Conservation (phyloP, 805 yeast species). For the Candida stauntonica region DNA sequence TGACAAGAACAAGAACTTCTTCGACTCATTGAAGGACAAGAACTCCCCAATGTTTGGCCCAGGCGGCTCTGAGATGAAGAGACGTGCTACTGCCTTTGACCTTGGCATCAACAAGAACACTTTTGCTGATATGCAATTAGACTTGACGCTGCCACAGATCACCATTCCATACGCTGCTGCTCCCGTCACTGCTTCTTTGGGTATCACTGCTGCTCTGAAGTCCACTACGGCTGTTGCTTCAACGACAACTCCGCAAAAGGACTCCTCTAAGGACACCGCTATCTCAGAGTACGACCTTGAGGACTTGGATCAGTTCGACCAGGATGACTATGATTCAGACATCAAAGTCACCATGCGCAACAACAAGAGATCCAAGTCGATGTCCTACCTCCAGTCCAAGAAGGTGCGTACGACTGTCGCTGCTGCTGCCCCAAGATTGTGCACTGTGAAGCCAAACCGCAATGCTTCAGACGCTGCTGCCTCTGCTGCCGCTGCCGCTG, state of each 20-base stretch:
- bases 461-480: conserved; percentile 35
- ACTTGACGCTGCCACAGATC: conserved; percentile 39
- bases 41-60: conserved; percentile 3
- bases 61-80: conserved; percentile 28
- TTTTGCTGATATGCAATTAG: conserved; percentile 33
- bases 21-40: conserved; percentile 22
- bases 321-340: conserved; percentile 36
- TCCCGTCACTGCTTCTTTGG: conserved; percentile 70
- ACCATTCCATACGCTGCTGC: conserved; percentile 68
- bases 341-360: conserved; percentile 37
- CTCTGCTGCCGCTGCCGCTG: conserved; percentile 72
- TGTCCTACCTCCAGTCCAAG: conserved; percentile 51
- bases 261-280: conserved; percentile 12
- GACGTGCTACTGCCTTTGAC: conserved; percentile 52
- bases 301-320: conserved; percentile 35
- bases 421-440: conserved; percentile 77
- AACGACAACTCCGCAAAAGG: no score
- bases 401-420: conserved; percentile 61
- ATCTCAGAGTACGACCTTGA: conserved; percentile 43
- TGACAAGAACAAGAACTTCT: conserved; percentile 19
- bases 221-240: conserved; percentile 2
- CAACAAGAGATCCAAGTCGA: conserved; percentile 60
- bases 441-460: conserved; percentile 51
- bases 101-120: conserved; percentile 39
- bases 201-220: conserved; percentile 23